Evolutionary conservation across 1,284 basidiomycete species (phyloP), one percentile per base, ranked within the genome.

Genomic region (Ceratobasidium sp.): DNA sequence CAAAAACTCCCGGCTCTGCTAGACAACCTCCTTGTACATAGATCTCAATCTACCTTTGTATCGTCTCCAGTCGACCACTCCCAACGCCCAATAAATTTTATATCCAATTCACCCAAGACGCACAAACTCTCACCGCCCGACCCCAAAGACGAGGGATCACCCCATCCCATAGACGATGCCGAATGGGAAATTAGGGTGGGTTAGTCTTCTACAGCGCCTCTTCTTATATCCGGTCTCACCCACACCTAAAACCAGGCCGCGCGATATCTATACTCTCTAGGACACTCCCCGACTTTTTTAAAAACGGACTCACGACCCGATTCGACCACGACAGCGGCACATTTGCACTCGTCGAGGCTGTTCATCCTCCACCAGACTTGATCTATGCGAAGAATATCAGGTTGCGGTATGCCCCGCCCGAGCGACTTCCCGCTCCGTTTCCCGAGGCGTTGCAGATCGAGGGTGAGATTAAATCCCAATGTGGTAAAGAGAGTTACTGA

Each of bases 231-330:
- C n/a, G 66, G 54, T 59, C n/a, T 76, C 44, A 15, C 59, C 68
- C 77, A 34, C 52, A 64, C 64, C 43, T 43, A 22, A 44, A 46
- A 29, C 25, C 79, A 94, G 92, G 92, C 65, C 89, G 92, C 49
- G 91, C 90, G 1, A 90, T 92, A 69, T 88, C 89, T 81, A 85
- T 92, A 56, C 85, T 94, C 1, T 89, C 89, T 80, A 85, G 88
- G 78, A 93, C 92, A 0, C 86, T 94, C 1, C 91, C 91, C 0
- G 85, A 87, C n/a, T 94, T 94, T 83, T 94, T 94, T 81, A 81
- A 85, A 15, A 85, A 85, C 5, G 93, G 92, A 0, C 88, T 94
- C 2, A 84, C 92, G 19, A 87, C 89, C 9, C 87, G 85, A 6
- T 82, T 90, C 19, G 88, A 77, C 37, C 29, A 34, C 15, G 56